These are phyloP conservation scores for Crithidia thermophila DNA, from an alignment of 208 protist species.

Conservation along the genomic window DNA sequence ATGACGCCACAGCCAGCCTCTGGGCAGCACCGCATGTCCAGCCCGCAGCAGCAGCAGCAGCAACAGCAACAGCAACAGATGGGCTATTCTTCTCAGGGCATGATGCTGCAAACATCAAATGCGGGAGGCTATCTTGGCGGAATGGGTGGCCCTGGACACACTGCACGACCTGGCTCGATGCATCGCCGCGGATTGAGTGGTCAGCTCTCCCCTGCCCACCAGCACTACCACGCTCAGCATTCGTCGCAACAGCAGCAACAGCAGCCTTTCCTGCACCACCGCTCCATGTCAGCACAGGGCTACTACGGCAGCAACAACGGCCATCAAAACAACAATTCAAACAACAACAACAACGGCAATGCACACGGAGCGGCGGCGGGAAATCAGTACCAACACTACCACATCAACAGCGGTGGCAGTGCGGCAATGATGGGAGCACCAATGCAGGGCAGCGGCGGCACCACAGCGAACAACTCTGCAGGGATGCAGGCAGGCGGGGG, in stretches of 20 bases:
- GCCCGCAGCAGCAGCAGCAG: not conserved
- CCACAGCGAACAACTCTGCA: too few species aligned
- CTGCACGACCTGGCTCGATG: too few species aligned
- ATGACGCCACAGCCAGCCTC: not conserved
- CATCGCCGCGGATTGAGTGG: too few species aligned
- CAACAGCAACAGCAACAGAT: conserved; percentile 4
- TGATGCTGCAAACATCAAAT: conserved; percentile 6
- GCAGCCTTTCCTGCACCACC: conserved; percentile 6
- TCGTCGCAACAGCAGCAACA: conserved; percentile 10
- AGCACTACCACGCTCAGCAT: too few species aligned
- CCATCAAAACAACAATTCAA: not conserved
- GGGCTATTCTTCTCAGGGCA: not conserved
- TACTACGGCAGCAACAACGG: conserved; percentile 3
- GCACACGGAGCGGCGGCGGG: too few species aligned
- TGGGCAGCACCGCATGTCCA: not conserved
- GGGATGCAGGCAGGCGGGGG: too few species aligned
- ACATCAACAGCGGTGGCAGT: too few species aligned
- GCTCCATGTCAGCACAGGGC: conserved; percentile 1
- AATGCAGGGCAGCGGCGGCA: not conserved
- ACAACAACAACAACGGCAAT: not conserved
- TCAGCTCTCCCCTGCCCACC: too few species aligned
- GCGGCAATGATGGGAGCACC: conserved; percentile 1
- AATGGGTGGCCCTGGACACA: too few species aligned
- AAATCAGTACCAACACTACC: too few species aligned
- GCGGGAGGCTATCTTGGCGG: too few species aligned